Base-by-base conservation (phyloP, 768 basidiomycete species). In the Agaricus sinodeliciosus region DNA sequence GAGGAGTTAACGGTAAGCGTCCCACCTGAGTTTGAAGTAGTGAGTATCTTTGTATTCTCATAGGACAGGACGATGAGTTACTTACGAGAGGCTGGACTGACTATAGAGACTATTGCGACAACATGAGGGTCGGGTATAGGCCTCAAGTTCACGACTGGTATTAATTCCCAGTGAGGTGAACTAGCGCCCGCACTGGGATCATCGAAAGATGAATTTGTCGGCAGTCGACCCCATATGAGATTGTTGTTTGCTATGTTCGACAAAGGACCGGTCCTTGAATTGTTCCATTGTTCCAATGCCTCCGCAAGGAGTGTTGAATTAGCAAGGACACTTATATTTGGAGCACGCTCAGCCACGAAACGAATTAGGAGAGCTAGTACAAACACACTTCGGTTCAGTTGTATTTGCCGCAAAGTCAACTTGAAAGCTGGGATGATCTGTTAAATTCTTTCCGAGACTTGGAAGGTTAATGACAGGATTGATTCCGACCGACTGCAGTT, bases 361-460 rank as follows among this genome's bases (percentile, higher is more conserved):
- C 16, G 1, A 27, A 27, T 16, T 16, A 15, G 3, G 22, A 22
- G 7, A 13, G 9, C 16, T 11, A 16, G 15, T 13, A 48, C 12
- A 8, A 13, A 26, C 35, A n/a, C 34, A 43, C 47, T 53, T 44
- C 12, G 11, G 22, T 12, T 55, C 51, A 15, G 57, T 58, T 5
- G 56, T 36, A 34, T 56, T 60, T 19, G 60, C 58, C 12, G 22
- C 43, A 53, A 56, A 63, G 2, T 49, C 25, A 13, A 54, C 34
- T 6, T 37, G 12, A n/a, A 59, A 50, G 12, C 57, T 41, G 1
- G 61, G 50, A 28, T 68, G 67, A 54, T 67, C 67, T 16, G 58
- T 55, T 43, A 70, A 43, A 44, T 67, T 62, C 46, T 60, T 56
- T 4, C 69, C 68, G 16, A 70, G 64, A 39, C 59, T 57, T 12